Conservation (phyloP, 257 asterid genomes). For the Ocimum tenuiflorum region DNA sequence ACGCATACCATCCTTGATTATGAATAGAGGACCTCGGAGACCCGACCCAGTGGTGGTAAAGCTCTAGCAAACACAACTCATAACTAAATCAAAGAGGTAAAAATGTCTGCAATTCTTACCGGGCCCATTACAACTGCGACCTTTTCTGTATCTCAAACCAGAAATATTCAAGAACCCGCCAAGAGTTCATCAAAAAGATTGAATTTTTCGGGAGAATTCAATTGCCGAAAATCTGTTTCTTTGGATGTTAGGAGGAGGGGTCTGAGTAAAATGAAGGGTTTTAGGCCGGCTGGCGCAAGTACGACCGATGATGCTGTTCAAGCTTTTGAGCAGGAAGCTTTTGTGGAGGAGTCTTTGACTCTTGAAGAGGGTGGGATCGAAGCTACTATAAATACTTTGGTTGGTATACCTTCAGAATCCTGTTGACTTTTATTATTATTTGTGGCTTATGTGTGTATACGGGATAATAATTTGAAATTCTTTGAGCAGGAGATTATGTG, state of each 20-base stretch:
- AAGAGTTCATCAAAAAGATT: slow-evolving; percentile 19
- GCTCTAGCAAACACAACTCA: slow-evolving; percentile 2
- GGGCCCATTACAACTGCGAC: slow-evolving; percentile 16
- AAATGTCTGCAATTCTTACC: slow-evolving; percentile 34
- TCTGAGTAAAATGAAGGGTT: slow-evolving; percentile 26
- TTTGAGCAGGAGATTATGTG: background rate
- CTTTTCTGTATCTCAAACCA: slow-evolving; percentile 2
- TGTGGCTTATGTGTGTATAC: background rate
- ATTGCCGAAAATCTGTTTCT: slow-evolving; percentile 22
- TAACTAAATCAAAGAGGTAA: background rate
- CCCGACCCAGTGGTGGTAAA: background rate
- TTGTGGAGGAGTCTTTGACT: slow-evolving; percentile 27
- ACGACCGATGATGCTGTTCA: slow-evolving; percentile 28
- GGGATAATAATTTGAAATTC: background rate
- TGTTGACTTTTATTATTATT: background rate
- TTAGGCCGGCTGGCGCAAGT: slow-evolving; percentile 8
- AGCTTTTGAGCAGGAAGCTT: slow-evolving; percentile 47
- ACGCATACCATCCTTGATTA: slow-evolving; percentile 7
- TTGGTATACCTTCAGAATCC: slow-evolving; percentile 23
- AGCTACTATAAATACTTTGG: slow-evolving; percentile 54
- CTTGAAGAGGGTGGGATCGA: slow-evolving; percentile 33
- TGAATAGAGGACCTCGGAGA: background rate
- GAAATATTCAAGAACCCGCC: slow-evolving; percentile 12
- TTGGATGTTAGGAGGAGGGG: background rate
- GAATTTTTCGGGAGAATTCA: slow-evolving; percentile 13